Evolutionary conservation across 2,329 filamentous ascomycete species (phyloP).

Genomic region (Penicillium sumatraense): DNA sequence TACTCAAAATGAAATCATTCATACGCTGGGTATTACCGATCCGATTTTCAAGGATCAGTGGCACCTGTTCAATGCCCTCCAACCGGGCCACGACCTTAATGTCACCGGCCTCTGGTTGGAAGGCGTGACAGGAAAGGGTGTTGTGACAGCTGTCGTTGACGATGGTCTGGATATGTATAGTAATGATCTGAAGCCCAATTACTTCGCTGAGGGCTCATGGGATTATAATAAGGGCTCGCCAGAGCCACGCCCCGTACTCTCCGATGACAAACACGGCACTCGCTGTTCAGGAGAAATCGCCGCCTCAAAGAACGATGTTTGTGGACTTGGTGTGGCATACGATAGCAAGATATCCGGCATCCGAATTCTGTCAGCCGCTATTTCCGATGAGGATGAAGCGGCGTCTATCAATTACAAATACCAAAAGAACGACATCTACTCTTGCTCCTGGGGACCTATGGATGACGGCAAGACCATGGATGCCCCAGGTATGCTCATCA

Average conservation of each 20-base stretch:
- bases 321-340: slow-evolving; percentile 94
- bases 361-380: slow-evolving; percentile 87
- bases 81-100: slow-evolving; percentile 89
- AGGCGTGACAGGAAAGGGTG: slow-evolving; percentile 85
- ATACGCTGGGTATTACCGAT: slow-evolving; percentile 75
- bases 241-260: slow-evolving; percentile 79
- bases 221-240: slow-evolving; percentile 89
- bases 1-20: slow-evolving; percentile 64
- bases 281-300: slow-evolving; percentile 93
- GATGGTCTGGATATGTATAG: slow-evolving; percentile 97
- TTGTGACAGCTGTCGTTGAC: slow-evolving; percentile 92
- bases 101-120: slow-evolving; percentile 92
- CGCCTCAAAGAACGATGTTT: slow-evolving; percentile 89
- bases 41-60: slow-evolving; percentile 94
- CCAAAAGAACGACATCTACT: slow-evolving; percentile 94
- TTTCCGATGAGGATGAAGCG: slow-evolving; percentile 91
- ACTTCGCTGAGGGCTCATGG: slow-evolving; percentile 89
- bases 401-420: slow-evolving; percentile 89
- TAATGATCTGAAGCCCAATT: slow-evolving; percentile 88
- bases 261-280: slow-evolving; percentile 88
- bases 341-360: slow-evolving; percentile 88
- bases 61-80: slow-evolving; percentile 85
- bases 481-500: slow-evolving; percentile 84
- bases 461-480: slow-evolving; percentile 96
- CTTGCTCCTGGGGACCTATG: slow-evolving; percentile 96